These are phyloP conservation scores for Pilaira anomala DNA, from an alignment of 192 early-diverging fungal species.

Conservation along the genomic window DNA sequence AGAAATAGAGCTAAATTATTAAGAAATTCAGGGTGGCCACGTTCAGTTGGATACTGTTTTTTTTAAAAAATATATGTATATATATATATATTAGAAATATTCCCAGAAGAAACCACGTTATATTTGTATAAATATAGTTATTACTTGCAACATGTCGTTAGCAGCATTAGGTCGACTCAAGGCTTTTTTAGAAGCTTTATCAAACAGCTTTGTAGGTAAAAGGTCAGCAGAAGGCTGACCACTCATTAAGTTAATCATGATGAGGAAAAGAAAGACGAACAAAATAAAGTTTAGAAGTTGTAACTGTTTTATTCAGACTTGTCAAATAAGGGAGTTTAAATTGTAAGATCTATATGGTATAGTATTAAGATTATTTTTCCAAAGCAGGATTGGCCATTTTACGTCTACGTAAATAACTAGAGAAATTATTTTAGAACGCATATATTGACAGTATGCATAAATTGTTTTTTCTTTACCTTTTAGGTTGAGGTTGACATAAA, in stretches of 20 bases:
- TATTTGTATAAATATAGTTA: too few relatives aligned
- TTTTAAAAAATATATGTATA: background rate
- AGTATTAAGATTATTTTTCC: background rate
- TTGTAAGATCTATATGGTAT: too few relatives aligned
- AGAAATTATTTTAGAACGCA: background rate
- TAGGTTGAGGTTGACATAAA: constrained; percentile 29
- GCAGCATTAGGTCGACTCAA: constrained; percentile 1
- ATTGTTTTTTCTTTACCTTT: constrained; percentile 20
- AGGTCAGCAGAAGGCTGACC: background rate
- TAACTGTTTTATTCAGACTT: background rate
- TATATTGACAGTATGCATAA: background rate
- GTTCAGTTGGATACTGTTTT: constrained; percentile 27
- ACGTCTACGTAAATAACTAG: constrained; percentile 26
- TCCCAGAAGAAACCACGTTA: background rate
- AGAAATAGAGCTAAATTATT: constrained; percentile 23
- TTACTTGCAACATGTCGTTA: background rate
- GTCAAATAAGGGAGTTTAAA: background rate
- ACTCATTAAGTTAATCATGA: constrained; percentile 1
- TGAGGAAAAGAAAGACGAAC: background rate
- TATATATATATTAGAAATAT: too few relatives aligned
- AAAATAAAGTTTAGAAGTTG: background rate
- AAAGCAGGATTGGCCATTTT: constrained; percentile 20
- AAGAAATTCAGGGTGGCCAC: constrained; percentile 8
- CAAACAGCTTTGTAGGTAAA: background rate
- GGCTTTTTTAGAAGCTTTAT: background rate